phyloP scores from a whole-genome alignment of 2,329 filamentous ascomycete species.

The Fusarium brevicatenulatum region DNA sequence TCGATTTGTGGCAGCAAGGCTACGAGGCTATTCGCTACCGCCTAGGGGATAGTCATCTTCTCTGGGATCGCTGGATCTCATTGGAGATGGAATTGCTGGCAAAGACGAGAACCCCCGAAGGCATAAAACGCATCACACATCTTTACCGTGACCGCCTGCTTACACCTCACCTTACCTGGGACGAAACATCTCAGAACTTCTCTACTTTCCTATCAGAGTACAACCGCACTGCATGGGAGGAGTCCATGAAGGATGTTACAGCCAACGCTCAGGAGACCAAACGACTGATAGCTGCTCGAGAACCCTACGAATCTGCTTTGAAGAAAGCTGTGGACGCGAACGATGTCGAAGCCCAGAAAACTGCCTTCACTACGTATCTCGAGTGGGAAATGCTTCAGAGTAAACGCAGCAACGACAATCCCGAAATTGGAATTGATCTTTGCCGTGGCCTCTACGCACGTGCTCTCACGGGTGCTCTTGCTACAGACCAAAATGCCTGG shows the following conservation, averaged over 20 bases:
- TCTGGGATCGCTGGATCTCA: slow-evolving; percentile 83
- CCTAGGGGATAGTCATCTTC: slow-evolving; percentile 77
- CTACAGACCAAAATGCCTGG: slow-evolving; percentile 81
- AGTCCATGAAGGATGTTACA: slow-evolving; percentile 75
- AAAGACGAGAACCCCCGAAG: slow-evolving; percentile 62
- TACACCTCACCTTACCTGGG: slow-evolving; percentile 79
- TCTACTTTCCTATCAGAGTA: slow-evolving; percentile 79
- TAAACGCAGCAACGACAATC: slow-evolving; percentile 59
- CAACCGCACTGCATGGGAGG: slow-evolving; percentile 76
- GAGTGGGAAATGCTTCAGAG: slow-evolving; percentile 81
- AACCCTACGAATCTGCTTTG: slow-evolving; percentile 74
- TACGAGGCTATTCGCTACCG: slow-evolving; percentile 78
- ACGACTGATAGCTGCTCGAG: slow-evolving; percentile 68
- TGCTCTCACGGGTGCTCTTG: slow-evolving; percentile 75
- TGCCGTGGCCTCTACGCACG: slow-evolving; percentile 79
- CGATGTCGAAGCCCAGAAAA: slow-evolving; percentile 65
- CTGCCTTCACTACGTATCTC: slow-evolving; percentile 74
- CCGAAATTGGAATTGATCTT: slow-evolving; percentile 59
- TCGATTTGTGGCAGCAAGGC: slow-evolving; percentile 77
- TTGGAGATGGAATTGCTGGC: slow-evolving; percentile 75
- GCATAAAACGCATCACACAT: slow-evolving; percentile 72
- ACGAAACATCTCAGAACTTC: slow-evolving; percentile 78
- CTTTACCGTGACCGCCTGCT: slow-evolving; percentile 77
- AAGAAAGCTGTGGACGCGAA: slow-evolving; percentile 65
- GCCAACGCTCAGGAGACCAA: slow-evolving; percentile 72